These are phyloP conservation scores for Triglochin maritima DNA, from an alignment of 106 monocot genomes.

Conservation along the genomic window DNA sequence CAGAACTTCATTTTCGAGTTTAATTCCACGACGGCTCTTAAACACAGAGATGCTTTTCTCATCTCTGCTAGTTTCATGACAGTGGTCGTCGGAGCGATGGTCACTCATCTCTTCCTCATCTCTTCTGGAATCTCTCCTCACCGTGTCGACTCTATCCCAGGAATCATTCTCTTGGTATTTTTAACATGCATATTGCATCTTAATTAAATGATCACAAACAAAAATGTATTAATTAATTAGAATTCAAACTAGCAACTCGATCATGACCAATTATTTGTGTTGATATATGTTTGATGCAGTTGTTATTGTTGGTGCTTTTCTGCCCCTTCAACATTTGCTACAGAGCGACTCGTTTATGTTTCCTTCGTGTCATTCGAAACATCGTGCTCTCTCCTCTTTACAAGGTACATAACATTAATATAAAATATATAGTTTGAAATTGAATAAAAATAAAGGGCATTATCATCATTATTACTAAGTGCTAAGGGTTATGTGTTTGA, in stretches of 20 bases:
- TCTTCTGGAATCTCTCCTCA: slow-evolving; percentile 25
- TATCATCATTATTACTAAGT: background rate
- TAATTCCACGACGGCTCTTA: slow-evolving; percentile 52
- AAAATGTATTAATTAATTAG: too few species aligned
- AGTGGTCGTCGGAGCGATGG: slow-evolving; percentile 55
- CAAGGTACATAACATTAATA: slow-evolving; percentile 25
- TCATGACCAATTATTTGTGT: background rate
- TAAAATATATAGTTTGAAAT: background rate
- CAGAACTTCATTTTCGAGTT: slow-evolving; percentile 99
- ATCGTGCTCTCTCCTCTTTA: slow-evolving; percentile 78
- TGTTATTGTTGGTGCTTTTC: slow-evolving; percentile 42
- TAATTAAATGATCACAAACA: too few species aligned
- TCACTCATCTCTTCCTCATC: slow-evolving; percentile 54
- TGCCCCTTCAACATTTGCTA: slow-evolving; percentile 86
- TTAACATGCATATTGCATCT: background rate
- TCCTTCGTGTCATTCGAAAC: slow-evolving; percentile 82
- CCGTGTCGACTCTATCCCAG: slow-evolving; percentile 41
- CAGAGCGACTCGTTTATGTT: slow-evolving; percentile 66
- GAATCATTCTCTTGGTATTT: slow-evolving; percentile 49
- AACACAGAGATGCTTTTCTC: slow-evolving; percentile 88
- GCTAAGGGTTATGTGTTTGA: too few species aligned
- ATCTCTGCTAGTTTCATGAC: slow-evolving; percentile 82
- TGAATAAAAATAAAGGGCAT: background rate
- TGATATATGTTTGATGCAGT: slow-evolving; percentile 23
- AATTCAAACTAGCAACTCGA: background rate